Conservation (phyloP, 1,284 basidiomycete species). For the Cutaneotrichosporon sp. region DNA sequence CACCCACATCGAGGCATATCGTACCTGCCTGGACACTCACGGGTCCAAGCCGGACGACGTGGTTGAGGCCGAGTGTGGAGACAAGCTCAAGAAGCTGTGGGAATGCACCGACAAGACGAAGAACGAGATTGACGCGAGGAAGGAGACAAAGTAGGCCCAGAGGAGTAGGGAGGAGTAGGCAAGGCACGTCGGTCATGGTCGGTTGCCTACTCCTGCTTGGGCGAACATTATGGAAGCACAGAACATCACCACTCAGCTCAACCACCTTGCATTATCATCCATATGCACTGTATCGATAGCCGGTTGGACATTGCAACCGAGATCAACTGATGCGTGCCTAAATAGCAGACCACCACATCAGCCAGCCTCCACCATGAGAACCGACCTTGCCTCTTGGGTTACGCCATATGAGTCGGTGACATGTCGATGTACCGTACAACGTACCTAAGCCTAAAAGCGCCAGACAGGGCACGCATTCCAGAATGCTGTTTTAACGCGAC, state of each 20-base stretch:
- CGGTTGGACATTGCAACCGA: neutral
- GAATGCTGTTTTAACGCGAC: no score
- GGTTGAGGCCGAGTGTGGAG: constrained; percentile 36
- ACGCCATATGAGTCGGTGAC: neutral
- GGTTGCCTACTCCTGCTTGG: neutral
- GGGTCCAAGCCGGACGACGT: constrained; percentile 35
- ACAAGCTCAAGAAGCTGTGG: constrained; percentile 45
- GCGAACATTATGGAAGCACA: neutral
- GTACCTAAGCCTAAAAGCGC: no score
- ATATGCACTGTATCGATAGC: constrained; percentile 3
- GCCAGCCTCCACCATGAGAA: no score
- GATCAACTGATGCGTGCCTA: neutral
- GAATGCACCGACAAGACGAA: constrained; percentile 40
- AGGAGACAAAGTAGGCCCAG: constrained; percentile 1
- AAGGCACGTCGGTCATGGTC: no score
- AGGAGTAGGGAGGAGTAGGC: neutral
- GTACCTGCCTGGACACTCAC: constrained; percentile 43
- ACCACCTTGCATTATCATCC: neutral
- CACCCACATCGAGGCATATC: constrained; percentile 38
- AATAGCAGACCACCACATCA: no score
- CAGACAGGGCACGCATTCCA: no score
- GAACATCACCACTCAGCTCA: neutral
- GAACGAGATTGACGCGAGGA: constrained; percentile 27
- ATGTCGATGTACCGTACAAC: neutral
- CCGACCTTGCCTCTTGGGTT: no score